Base-by-base conservation (phyloP, 2,329 filamentous ascomycete species). In the Talaromyces sp. region DNA sequence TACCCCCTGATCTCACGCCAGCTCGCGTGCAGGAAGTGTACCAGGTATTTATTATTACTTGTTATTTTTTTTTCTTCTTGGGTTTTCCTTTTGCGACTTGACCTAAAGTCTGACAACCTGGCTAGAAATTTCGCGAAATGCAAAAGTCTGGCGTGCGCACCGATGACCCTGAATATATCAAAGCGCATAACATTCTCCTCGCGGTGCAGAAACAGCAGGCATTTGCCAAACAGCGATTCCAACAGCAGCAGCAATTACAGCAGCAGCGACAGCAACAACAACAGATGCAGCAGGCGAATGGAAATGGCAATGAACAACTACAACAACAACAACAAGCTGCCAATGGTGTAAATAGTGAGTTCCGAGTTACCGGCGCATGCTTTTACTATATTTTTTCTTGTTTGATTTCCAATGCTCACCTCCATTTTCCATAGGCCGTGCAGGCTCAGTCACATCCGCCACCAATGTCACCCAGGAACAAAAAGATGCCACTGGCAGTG, bases 121-220 rank as follows among this genome's bases (percentile, higher is more conserved):
- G 42, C 56, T 70, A 97, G 93, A 92, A 91, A 84, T 95, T 90
- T 67, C 89, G 90, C 72, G 87, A 91, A 75, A 92, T 98, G 90
- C 95, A 94, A 77, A 85, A 90, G 61, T 84, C 89, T 69, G 93
- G 93, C 68, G 89, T 96, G 28, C 86, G 91, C 47, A 84, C 87
- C 61, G 89, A 84, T 61, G 92, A 98, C 70, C 94, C 94, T 53
- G 93, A 98, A 74, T 93, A 89, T 70, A 84, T 94, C 70, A 96
- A 95, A 77, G 85, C 88, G 34, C 88, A 91, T 59, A 87, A 89
- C 64, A 87, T 96, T 64, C 83, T 97, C 65, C 76, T 85, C 42
- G 87, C 83, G 68, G 85, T 96, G 60, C 89, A 91, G 67, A 83
- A 84, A 64, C 80, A 85, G 66, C 79, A 85, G 69, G 81, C 83